Evolutionary conservation across 2,329 filamentous ascomycete species (phyloP).

Genomic region (Xylaria arbuscula): DNA sequence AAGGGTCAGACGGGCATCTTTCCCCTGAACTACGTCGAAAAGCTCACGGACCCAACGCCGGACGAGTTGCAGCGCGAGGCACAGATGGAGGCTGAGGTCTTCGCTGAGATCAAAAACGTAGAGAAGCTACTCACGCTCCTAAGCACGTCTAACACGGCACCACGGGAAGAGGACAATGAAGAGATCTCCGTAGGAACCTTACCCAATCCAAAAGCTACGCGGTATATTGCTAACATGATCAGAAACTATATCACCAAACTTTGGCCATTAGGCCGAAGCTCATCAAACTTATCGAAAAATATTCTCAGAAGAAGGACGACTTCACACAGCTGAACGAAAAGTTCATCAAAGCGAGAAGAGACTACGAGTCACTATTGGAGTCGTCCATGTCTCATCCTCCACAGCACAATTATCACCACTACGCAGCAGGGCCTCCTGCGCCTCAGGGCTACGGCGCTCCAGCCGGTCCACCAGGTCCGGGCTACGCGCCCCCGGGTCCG

Average conservation of each 20-base stretch:
- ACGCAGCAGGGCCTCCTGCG: slow-evolving; percentile 64
- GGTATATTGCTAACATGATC: slow-evolving; percentile 49
- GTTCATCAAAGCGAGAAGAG: slow-evolving; percentile 97
- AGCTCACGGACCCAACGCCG: slow-evolving; percentile 90
- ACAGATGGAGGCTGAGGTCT: slow-evolving; percentile 85
- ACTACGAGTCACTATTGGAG: slow-evolving; percentile 96
- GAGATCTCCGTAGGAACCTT: slow-evolving; percentile 80
- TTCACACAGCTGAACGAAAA: slow-evolving; percentile 99
- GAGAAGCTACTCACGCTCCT: slow-evolving; percentile 84
- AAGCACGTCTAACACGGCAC: slow-evolving; percentile 84
- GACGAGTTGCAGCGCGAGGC: slow-evolving; percentile 96
- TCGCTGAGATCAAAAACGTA: slow-evolving; percentile 72
- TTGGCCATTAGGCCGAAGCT: slow-evolving; percentile 94
- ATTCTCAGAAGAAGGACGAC: slow-evolving; percentile 99
- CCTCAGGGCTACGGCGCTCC: slow-evolving; percentile 59
- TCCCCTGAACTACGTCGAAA: slow-evolving; percentile 98
- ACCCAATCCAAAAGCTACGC: background rate
- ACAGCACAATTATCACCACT: slow-evolving; percentile 79
- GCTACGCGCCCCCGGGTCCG: slow-evolving; percentile 57
- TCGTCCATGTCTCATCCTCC: slow-evolving; percentile 96
- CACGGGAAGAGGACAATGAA: slow-evolving; percentile 91
- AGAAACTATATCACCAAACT: slow-evolving; percentile 90
- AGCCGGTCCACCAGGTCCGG: slow-evolving; percentile 47
- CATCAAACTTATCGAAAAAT: slow-evolving; percentile 98
- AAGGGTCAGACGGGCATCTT: slow-evolving; percentile 97